A percentile compares a stretch with the other conserved stretches of the same genome.
Evolutionary conservation across 2,329 filamentous ascomycete genomes (phyloP).

Genomic region (Colletotrichum tropicicola): DNA sequence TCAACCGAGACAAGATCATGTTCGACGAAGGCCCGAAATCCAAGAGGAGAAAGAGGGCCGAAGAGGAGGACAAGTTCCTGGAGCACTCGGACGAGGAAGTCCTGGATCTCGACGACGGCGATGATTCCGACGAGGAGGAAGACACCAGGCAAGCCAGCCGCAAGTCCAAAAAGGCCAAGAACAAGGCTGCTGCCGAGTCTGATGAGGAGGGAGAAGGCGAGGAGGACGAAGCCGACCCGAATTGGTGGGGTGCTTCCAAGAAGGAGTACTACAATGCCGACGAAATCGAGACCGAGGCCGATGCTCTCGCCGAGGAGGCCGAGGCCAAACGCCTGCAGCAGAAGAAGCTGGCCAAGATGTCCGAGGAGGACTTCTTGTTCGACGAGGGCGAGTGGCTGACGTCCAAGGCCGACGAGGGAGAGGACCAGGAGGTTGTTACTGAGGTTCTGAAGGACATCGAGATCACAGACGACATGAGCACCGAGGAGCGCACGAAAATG

Average conservation of each 20-base stretch:
- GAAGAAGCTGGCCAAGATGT: conserved; percentile 90
- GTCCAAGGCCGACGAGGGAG: conserved; percentile 58
- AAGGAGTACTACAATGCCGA: conserved; percentile 96
- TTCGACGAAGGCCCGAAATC: conserved; percentile 83
- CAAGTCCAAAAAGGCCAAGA: conserved; percentile 43
- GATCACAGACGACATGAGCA: conserved; percentile 80
- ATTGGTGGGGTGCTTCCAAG: conserved; percentile 87
- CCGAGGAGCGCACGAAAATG: conserved; percentile 78
- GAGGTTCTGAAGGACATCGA: conserved; percentile 88
- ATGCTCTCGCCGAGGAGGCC: conserved; percentile 88
- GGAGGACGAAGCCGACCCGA: conserved; percentile 66
- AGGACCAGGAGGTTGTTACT: conserved; percentile 72
- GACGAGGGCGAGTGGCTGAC: conserved; percentile 88
- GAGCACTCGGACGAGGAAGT: conserved; percentile 72
- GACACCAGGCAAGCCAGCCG: conserved; percentile 38
- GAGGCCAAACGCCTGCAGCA: conserved; percentile 90
- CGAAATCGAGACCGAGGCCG: conserved; percentile 68
- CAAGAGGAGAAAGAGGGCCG: conserved; percentile 77
- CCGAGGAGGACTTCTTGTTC: conserved; percentile 91
- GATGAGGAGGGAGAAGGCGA: conserved; percentile 55
- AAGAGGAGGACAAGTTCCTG: conserved; percentile 71
- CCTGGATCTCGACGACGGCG: conserved; percentile 55
- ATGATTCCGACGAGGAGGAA: conserved; percentile 48
- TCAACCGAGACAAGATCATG: conserved; percentile 85
- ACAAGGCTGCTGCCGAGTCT: conserved; percentile 38